A percentile compares a stretch with the other conserved stretches of the same genome.
phyloP scores from a whole-genome alignment of 768 basidiomycete genomes.

The Xerocomus potaroensis region DNA sequence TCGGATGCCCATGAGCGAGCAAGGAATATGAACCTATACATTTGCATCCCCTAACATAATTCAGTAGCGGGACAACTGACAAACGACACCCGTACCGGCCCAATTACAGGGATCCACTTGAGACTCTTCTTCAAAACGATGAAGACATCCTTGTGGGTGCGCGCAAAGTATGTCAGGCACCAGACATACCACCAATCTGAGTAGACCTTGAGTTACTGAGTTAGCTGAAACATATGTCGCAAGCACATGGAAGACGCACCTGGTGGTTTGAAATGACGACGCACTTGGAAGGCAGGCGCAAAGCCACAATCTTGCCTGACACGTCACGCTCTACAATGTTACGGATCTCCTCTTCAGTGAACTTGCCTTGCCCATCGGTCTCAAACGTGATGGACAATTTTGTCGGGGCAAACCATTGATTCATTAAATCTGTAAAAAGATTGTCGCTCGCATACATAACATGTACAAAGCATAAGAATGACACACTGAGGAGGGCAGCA shows the following conservation, averaged over 20 bases:
- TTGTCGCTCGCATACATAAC: background rate
- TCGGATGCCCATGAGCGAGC: slow-evolving; percentile 90
- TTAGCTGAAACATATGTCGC: slow-evolving; percentile 4
- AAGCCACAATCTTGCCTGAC: slow-evolving; percentile 50
- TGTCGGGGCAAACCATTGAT: slow-evolving; percentile 80
- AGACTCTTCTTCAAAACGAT: slow-evolving; percentile 93
- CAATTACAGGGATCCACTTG: slow-evolving; percentile 80
- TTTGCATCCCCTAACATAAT: slow-evolving; percentile 74
- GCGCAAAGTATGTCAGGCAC: slow-evolving; percentile 72
- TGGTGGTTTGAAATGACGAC: slow-evolving; percentile 94
- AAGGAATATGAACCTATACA: slow-evolving; percentile 91
- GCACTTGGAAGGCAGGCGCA: slow-evolving; percentile 74
- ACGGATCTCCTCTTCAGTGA: slow-evolving; percentile 57
- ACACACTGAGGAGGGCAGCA: slow-evolving; percentile 68
- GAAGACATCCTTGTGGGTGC: slow-evolving; percentile 67
- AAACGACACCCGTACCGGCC: slow-evolving; percentile 59
- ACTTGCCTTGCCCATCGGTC: slow-evolving; percentile 57
- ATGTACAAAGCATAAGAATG: background rate
- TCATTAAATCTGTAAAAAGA: slow-evolving; percentile 58
- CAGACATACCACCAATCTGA: slow-evolving; percentile 89
- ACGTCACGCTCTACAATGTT: slow-evolving; percentile 52
- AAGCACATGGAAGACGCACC: slow-evolving; percentile 38
- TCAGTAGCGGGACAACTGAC: slow-evolving; percentile 5
- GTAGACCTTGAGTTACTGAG: slow-evolving; percentile 47
- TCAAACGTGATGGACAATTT: slow-evolving; percentile 71